Evolutionary conservation across 352 stramenopile genomes (phyloP), one percentile per base, ranked within the genome.

Genomic region (Globisporangium radiosum): DNA sequence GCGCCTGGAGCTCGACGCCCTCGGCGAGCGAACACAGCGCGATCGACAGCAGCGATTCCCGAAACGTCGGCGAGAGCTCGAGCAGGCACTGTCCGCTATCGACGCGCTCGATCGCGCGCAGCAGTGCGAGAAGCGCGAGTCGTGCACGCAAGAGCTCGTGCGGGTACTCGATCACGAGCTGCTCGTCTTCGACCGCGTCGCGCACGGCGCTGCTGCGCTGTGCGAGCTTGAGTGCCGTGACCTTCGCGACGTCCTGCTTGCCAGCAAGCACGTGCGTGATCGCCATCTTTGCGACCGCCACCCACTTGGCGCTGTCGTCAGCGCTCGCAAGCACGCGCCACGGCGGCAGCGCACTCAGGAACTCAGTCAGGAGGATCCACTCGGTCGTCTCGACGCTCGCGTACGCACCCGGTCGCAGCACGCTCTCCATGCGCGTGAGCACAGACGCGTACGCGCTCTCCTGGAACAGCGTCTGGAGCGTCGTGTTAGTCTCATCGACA

Each of bases 31-130:
- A 62, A 13, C 71, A 79, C 0, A 93, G 53, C 52, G 87, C 69
- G 2, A 71, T 78, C 1, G 72, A 80, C 1, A 91, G 56, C 42
- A 94, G 47, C 13, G 77, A 76, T 58, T 94, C 82, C n/a, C 83
- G 77, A 49, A 88, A 78, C 10, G 76, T 68, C 1, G 58, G 52
- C 38, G 76, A 71, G 43, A 92, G 71, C 33, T 88, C 76, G 5
- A 76, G 66, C 0, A 89, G 62, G 38, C 60, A 52, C n/a, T 81
- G 68, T 13, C 70, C 72, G 7, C 55, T 40, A 37, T 84, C 75
- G 3, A 65, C 66, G 3, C 58, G 47, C 13, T 73, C 60, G 55
- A 91, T 73, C 4, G 63, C 67, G 17, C 63, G 63, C 4, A 90
- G 54, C 0, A 94, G 68, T 39, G 72, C 52, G 39, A 89, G 71